Base-by-base conservation (phyloP, 148 eudicot species). In the Euryodendron excelsum region DNA sequence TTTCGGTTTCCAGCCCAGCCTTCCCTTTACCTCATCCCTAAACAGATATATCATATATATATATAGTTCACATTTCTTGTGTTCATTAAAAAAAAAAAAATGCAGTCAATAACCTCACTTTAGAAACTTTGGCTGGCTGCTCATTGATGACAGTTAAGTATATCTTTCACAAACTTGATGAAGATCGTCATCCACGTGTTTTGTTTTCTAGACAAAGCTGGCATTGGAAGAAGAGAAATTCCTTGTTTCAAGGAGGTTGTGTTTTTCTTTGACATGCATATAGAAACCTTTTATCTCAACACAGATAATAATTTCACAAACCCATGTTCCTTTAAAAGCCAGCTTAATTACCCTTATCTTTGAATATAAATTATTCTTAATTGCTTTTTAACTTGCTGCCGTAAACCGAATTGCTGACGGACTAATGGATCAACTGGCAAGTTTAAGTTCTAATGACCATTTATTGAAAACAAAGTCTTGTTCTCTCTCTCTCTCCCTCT, bases 171-270 rank as follows among this genome's bases (percentile, higher is more conserved):
- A 58, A 80, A 60, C 74, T 66, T 77, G 10, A 86, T 39, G 74
- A 64, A 52, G 75, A 78, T 82, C 59, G 34, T 69, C 74, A 69
- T 68, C 84, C 87, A 84, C 87, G 80, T 82, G 60, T 80, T 59
- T 56, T 48, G 48, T 36, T 74, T n/a, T 34, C 33, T 8, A 30
- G 52, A 15, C 78, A 82, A 81, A 81, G 80, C 82, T 88, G 81
- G 84, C 89, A 74, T 88, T 74, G 94, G 85, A 84, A 86, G 76
- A 70, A 76, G 90, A 63, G 83, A 66, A 84, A 81, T 86, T 81
- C 84, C 87, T 82, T 89, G 89, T 89, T 87, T 91, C 87, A 73
- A 79, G 89, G 89, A 91, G 83, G 86, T 83, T 86, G 81, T 80
- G 81, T 72, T 74, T 48, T 82, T 80, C 44, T 68, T 77, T 33